Conservation (phyloP, 1,284 basidiomycete genomes). For the Ceratorhiza oryzae-sativae region DNA sequence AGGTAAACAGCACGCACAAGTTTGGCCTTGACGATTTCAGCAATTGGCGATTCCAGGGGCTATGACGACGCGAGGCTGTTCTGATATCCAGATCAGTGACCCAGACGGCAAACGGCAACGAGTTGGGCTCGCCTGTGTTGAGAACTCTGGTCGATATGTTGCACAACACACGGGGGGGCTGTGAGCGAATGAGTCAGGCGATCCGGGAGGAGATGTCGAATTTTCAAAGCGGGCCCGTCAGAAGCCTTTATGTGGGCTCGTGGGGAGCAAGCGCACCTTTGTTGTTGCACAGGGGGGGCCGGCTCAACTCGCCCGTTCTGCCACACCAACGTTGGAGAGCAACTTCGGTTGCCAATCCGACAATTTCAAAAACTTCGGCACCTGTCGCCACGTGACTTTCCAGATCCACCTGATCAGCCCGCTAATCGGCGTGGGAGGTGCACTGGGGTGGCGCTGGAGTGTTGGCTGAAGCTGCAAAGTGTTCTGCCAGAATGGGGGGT, state of each 20-base stretch:
- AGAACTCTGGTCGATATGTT: background rate
- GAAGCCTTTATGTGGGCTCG: constrained; percentile 21
- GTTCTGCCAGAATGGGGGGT: too few relatives aligned
- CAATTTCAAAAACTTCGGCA: constrained; percentile 38
- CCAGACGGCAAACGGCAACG: background rate
- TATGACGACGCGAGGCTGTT: constrained; percentile 9
- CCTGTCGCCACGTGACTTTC: constrained; percentile 21
- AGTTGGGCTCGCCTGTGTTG: background rate
- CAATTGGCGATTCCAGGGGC: constrained; percentile 37
- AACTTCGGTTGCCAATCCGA: constrained; percentile 38
- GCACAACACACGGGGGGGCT: background rate
- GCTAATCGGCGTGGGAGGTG: constrained; percentile 21
- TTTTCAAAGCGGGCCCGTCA: constrained; percentile 10
- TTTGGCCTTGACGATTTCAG: constrained; percentile 27
- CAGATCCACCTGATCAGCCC: constrained; percentile 24
- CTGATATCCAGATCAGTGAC: constrained; percentile 7
- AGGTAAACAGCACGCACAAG: constrained; percentile 31
- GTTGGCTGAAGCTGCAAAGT: background rate
- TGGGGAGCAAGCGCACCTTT: constrained; percentile 19
- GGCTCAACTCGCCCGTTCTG: constrained; percentile 29
- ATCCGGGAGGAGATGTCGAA: constrained; percentile 15
- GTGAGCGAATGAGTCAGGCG: background rate
- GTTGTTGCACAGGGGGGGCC: constrained; percentile 20
- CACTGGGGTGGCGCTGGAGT: background rate
- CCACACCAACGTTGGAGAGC: constrained; percentile 34